phyloP scores from a whole-genome alignment of 192 early-diverging fungal species.

The Coemansia sp. region DNA sequence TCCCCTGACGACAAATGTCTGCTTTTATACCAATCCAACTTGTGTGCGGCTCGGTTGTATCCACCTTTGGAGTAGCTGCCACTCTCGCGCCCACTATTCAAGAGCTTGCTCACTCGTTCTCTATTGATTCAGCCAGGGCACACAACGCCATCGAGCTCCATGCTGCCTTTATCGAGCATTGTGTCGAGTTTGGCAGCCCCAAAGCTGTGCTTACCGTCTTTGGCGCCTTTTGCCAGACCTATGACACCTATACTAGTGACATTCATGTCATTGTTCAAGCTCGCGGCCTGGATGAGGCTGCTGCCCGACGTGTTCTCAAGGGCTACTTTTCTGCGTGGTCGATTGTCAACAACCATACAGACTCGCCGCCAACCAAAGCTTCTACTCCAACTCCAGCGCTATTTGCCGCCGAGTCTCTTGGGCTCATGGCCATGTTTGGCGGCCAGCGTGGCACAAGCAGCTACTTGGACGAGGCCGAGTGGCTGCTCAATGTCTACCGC shows the following conservation, averaged over 20 bases:
- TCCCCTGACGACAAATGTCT: conserved; percentile 17
- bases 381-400: too few relatives aligned
- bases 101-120: neutral
- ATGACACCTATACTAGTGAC: too few relatives aligned
- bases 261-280: too few relatives aligned
- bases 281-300: too few relatives aligned
- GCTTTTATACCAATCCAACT: neutral
- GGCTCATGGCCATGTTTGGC: too few relatives aligned
- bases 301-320: conserved; percentile 18
- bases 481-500: conserved; percentile 56
- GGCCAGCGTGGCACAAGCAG: too few relatives aligned
- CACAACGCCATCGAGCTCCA: too few relatives aligned
- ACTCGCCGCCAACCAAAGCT: too few relatives aligned
- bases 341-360: too few relatives aligned
- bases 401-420: conserved; percentile 17
- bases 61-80: neutral
- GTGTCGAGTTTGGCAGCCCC: conserved; percentile 7
- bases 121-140: too few relatives aligned
- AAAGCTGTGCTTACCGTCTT: conserved; percentile 7
- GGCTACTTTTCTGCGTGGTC: conserved; percentile 17
- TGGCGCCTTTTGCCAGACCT: too few relatives aligned
- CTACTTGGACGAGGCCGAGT: too few relatives aligned
- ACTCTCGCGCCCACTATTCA: neutral
- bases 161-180: conserved; percentile 3
- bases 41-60: neutral